These are phyloP conservation scores for Leptodontidium sp. DNA, from an alignment of 2,329 filamentous ascomycete species.

Conservation along the genomic window DNA sequence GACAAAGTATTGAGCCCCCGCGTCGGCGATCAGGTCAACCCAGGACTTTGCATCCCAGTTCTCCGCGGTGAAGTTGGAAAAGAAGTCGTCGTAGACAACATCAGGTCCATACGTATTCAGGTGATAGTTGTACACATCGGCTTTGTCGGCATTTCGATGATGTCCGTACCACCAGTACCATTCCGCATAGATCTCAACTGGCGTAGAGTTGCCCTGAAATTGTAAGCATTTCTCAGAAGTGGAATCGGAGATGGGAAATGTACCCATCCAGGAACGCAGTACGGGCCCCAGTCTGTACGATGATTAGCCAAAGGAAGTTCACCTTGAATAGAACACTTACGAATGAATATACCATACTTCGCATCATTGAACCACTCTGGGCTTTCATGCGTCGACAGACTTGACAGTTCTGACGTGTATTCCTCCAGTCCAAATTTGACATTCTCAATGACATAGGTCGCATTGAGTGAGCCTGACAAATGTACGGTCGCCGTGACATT, in stretches of 20 bases:
- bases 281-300: slow-evolving; percentile 52
- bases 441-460: slow-evolving; percentile 35
- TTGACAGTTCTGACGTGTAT: slow-evolving; percentile 49
- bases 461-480: slow-evolving; percentile 31
- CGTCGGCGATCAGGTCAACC: slow-evolving; percentile 61
- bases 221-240: background rate
- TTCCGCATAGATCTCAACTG: slow-evolving; percentile 51
- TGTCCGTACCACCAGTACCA: slow-evolving; percentile 60
- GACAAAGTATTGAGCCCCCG: slow-evolving; percentile 59
- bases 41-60: slow-evolving; percentile 60
- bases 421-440: slow-evolving; percentile 49
- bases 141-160: slow-evolving; percentile 52
- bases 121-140: slow-evolving; percentile 57
- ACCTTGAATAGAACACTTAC: slow-evolving; percentile 4
- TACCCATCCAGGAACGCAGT: slow-evolving; percentile 63
- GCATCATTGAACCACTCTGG: slow-evolving; percentile 62
- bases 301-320: background rate
- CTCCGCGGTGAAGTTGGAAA: slow-evolving; percentile 60
- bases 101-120: slow-evolving; percentile 59
- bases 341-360: slow-evolving; percentile 68
- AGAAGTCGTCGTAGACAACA: slow-evolving; percentile 63
- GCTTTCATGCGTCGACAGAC: slow-evolving; percentile 52
- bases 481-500: slow-evolving; percentile 39
- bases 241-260: background rate
- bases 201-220: slow-evolving; percentile 35